Conservation (phyloP, 495 filamentous ascomycete genomes). For the Penicillium bovifimosum region DNA sequence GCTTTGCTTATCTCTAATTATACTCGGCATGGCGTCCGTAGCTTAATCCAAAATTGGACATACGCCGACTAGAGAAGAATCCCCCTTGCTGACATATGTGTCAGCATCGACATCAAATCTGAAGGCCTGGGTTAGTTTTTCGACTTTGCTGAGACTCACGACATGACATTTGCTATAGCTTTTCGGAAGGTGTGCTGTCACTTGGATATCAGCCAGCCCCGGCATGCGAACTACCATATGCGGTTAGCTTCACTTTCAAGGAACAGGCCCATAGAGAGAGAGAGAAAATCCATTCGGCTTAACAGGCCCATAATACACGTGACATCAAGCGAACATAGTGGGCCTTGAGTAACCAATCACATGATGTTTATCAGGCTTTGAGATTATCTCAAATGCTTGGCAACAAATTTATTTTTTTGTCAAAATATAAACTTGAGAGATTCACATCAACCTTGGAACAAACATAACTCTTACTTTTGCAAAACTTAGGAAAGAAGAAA, state of each 20-base stretch:
- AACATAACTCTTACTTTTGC: background rate
- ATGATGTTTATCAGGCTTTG: background rate
- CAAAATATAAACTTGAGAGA: background rate
- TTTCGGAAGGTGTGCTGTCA: background rate
- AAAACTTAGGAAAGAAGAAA: background rate
- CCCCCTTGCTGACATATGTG: too few species aligned
- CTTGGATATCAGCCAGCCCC: background rate
- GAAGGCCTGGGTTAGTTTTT: too few species aligned
- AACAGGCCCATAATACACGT: background rate
- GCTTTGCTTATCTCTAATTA: too few species aligned
- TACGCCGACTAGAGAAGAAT: background rate
- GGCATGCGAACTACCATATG: background rate
- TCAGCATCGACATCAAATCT: too few species aligned
- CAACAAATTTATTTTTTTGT: constrained; percentile 17
- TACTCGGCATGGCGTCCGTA: too few species aligned
- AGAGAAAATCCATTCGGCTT: background rate
- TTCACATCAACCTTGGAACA: background rate
- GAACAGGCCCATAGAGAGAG: background rate
- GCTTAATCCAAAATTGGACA: too few species aligned
- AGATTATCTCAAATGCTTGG: constrained; percentile 4
- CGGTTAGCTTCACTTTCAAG: background rate
- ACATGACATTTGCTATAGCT: too few species aligned
- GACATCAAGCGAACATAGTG: constrained; percentile 1
- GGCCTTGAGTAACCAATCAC: background rate
- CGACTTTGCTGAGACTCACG: too few species aligned